These are phyloP conservation scores for Ceratobasidium papillatum DNA, from an alignment of 1,284 basidiomycete species.

Conservation along the genomic window DNA sequence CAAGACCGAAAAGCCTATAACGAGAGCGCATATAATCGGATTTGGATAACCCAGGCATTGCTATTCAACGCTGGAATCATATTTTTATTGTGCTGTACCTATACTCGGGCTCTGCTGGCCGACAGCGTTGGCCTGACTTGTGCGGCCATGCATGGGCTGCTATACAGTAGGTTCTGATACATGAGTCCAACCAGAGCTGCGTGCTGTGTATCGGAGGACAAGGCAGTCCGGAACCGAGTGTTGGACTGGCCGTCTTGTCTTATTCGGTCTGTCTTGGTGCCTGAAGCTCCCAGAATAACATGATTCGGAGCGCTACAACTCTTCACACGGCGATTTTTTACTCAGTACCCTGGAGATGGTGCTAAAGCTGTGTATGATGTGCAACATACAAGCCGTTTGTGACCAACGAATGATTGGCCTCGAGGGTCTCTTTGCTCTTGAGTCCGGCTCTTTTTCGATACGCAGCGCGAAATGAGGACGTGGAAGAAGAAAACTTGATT, in stretches of 20 bases:
- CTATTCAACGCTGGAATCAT: too few species aligned
- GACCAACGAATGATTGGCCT: background rate
- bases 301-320: background rate
- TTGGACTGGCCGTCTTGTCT: background rate
- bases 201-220: background rate
- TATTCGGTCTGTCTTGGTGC: background rate
- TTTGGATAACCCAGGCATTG: background rate
- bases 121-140: background rate
- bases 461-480: background rate
- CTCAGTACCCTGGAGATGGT: background rate
- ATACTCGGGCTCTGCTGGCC: background rate
- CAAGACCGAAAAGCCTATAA: background rate
- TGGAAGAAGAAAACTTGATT: too few species aligned
- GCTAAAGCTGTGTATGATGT: constrained; percentile 9
- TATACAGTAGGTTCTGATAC: background rate
- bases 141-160: background rate
- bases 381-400: background rate
- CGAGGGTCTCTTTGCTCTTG: background rate
- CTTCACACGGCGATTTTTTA: background rate
- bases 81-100: background rate
- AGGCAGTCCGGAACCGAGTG: background rate
- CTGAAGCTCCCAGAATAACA: background rate
- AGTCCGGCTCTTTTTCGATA: background rate
- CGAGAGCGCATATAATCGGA: background rate
- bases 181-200: background rate